Evolutionary conservation across 2,329 filamentous ascomycete species (phyloP).

Genomic region (Mariannaea sp.): DNA sequence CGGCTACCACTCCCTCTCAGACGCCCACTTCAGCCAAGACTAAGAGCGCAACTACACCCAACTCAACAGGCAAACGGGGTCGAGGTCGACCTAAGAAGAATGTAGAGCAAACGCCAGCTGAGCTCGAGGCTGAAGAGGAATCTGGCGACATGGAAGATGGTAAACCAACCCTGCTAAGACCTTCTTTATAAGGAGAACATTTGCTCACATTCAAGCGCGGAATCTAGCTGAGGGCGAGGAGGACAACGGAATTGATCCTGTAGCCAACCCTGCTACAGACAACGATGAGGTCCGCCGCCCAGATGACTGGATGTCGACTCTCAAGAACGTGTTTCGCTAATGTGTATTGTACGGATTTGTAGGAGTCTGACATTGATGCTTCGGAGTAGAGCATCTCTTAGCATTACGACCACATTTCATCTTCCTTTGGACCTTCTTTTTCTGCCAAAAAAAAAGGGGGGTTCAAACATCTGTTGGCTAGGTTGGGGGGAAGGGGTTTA

Average conservation of each 20-base stretch:
- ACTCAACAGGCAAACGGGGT: constrained; percentile 33
- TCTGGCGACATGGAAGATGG: constrained; percentile 23
- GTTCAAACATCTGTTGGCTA: not conserved
- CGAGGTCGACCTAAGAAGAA: constrained; percentile 44
- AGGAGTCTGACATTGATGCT: constrained; percentile 31
- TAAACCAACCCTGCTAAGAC: constrained; percentile 5
- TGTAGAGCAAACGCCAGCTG: constrained; percentile 19
- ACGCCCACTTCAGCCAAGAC: constrained; percentile 13
- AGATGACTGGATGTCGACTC: constrained; percentile 28
- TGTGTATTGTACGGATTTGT: constrained; percentile 1
- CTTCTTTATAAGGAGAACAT: not conserved
- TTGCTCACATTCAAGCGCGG: not conserved
- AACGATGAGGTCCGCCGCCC: constrained; percentile 34
- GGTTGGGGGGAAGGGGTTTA: not conserved
- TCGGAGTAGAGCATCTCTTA: constrained; percentile 16
- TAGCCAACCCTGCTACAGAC: constrained; percentile 10
- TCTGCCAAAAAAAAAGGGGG: not conserved
- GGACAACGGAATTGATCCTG: constrained; percentile 23
- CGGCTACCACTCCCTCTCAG: constrained; percentile 24
- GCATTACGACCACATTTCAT: not conserved
- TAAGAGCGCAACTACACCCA: constrained; percentile 20
- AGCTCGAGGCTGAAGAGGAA: constrained; percentile 13
- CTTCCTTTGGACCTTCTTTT: not conserved
- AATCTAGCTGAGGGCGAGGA: constrained; percentile 26
- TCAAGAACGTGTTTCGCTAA: constrained; percentile 38